Evolutionary conservation across 2,329 filamentous ascomycete species (phyloP).

Genomic region (Microascus cirrosus): DNA sequence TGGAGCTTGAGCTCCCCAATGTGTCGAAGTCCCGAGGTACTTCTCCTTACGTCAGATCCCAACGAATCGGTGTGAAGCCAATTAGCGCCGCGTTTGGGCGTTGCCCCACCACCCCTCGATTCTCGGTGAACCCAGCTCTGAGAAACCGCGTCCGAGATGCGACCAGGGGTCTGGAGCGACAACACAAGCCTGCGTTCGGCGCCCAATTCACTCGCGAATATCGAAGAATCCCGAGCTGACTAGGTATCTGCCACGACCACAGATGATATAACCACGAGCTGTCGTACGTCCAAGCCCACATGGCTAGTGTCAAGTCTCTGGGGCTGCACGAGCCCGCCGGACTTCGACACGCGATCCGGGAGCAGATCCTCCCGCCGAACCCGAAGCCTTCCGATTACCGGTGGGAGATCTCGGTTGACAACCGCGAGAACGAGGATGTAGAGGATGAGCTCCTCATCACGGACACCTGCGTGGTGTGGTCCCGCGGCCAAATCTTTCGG

Average conservation of each 20-base stretch:
- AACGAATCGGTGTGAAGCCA: constrained; percentile 1
- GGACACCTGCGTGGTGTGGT: constrained; percentile 73
- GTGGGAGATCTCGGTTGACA: constrained; percentile 55
- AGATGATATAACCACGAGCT: not conserved
- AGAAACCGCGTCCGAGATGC: not conserved
- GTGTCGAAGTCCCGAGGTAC: not conserved
- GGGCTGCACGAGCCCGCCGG: constrained; percentile 83
- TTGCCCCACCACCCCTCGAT: not conserved
- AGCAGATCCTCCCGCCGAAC: constrained; percentile 62
- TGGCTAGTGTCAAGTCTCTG: constrained; percentile 86
- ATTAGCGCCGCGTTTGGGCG: not conserved
- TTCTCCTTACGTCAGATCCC: constrained; percentile 2
- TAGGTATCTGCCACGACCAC: not conserved
- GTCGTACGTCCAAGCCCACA: constrained; percentile 23
- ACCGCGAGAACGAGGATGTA: constrained; percentile 25
- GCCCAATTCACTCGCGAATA: not conserved
- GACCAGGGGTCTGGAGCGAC: not conserved
- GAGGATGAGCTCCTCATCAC: constrained; percentile 78
- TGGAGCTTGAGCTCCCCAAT: not conserved
- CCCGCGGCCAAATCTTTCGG: constrained; percentile 70
- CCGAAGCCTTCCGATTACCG: constrained; percentile 55
- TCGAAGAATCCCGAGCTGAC: not conserved
- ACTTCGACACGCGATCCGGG: constrained; percentile 70
- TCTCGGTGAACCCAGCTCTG: not conserved
- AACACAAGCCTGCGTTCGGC: not conserved